Percentiles rank a stretch among this genome's conserved stretches.
Evolutionary conservation across 306 rosid genomes (phyloP).

Genomic region (Castanopsis chinensis): DNA sequence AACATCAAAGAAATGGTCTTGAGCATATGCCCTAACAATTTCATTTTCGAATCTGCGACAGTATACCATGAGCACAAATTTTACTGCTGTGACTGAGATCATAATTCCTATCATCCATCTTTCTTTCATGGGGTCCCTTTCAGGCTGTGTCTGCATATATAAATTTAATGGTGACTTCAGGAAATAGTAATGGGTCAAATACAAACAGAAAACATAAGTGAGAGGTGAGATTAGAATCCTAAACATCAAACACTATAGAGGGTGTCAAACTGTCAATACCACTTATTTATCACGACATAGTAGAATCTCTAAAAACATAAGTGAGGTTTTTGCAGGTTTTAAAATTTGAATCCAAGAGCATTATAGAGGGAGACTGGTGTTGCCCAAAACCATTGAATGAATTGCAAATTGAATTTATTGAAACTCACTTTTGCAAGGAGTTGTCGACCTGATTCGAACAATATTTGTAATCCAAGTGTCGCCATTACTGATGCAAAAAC

Average conservation of each 20-base stretch:
- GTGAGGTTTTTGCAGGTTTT: too few relatives aligned
- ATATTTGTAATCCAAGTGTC: constrained; percentile 84
- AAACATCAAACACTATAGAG: too few relatives aligned
- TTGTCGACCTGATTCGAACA: constrained; percentile 76
- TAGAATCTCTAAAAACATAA: too few relatives aligned
- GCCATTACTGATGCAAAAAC: constrained; percentile 94
- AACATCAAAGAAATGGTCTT: constrained; percentile 91
- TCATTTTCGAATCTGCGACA: constrained; percentile 81
- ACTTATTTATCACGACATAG: too few relatives aligned
- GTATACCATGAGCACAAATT: constrained; percentile 57
- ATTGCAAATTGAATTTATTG: too few relatives aligned
- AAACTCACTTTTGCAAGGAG: constrained; percentile 53
- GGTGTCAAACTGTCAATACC: too few relatives aligned
- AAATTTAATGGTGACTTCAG: not conserved
- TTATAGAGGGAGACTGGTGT: too few relatives aligned
- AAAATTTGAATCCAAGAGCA: too few relatives aligned
- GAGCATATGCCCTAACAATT: constrained; percentile 83
- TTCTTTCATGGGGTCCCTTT: constrained; percentile 57
- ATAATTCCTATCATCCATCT: constrained; percentile 93
- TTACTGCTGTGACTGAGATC: constrained; percentile 61
- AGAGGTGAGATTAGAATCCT: too few relatives aligned
- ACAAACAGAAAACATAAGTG: too few relatives aligned
- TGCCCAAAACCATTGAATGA: too few relatives aligned
- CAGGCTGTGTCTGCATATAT: constrained; percentile 59
- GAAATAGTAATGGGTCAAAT: not conserved